Conservation (phyloP, 306 rosid genomes). For the Corylus heterophylla region DNA sequence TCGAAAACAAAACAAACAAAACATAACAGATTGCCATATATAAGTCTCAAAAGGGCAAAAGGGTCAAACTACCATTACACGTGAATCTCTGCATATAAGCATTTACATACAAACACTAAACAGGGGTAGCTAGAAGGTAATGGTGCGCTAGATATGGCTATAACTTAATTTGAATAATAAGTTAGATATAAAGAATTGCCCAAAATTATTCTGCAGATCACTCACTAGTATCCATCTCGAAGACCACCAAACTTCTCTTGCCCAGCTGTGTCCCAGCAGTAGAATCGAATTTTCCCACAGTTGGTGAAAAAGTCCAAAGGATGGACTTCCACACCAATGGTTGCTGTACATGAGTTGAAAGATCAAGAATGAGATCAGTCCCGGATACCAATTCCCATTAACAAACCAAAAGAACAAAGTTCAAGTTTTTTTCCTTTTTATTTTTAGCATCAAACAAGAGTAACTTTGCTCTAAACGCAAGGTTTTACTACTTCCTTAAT, state of each 20-base stretch:
- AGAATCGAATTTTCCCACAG: slow-evolving; percentile 74
- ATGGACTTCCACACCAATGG: slow-evolving; percentile 83
- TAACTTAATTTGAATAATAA: neutral
- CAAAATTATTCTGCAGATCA: neutral
- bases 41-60: neutral
- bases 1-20: neutral
- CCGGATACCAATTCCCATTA: too few species aligned
- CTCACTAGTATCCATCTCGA: slow-evolving; percentile 75
- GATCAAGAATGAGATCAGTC: neutral
- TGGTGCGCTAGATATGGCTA: neutral
- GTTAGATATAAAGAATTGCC: neutral
- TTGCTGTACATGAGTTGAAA: slow-evolving; percentile 39
- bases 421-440: neutral
- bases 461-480: neutral
- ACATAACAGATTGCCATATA: neutral
- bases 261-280: slow-evolving; percentile 87
- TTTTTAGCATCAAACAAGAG: neutral
- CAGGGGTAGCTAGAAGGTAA: too few species aligned
- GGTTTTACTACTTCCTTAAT: neutral
- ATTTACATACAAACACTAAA: neutral
- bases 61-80: neutral
- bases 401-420: neutral
- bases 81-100: neutral
- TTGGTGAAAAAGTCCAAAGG: slow-evolving; percentile 77
- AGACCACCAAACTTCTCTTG: slow-evolving; percentile 84